A percentile compares a stretch with the other conserved stretches of the same genome.
phyloP scores from a whole-genome alignment of 345 rosid species.

The Eutrema japonicum region DNA sequence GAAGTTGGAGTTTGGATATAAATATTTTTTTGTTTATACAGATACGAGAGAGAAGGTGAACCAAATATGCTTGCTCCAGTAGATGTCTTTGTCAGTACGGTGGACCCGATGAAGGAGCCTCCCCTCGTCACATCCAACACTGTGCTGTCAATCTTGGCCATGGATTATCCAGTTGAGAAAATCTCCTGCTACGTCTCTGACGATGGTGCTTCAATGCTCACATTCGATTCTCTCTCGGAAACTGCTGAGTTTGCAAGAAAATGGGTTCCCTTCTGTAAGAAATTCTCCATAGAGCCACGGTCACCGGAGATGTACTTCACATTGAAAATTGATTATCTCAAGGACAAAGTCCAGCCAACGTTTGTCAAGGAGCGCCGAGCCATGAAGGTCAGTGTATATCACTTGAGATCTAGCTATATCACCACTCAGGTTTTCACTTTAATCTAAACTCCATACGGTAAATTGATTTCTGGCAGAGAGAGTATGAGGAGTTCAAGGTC shows the following conservation, averaged over 20 bases:
- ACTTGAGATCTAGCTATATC: background rate
- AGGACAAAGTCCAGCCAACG: slow-evolving; percentile 96
- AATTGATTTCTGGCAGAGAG: slow-evolving; percentile 62
- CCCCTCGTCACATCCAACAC: slow-evolving; percentile 96
- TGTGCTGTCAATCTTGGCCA: slow-evolving; percentile 82
- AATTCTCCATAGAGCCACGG: slow-evolving; percentile 67
- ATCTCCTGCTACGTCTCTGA: slow-evolving; percentile 93
- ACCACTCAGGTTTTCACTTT: slow-evolving; percentile 12
- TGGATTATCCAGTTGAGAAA: slow-evolving; percentile 96
- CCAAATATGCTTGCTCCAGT: slow-evolving; percentile 81
- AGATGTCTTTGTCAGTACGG: slow-evolving; percentile 94
- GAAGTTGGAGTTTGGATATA: slow-evolving; percentile 14
- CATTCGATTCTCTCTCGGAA: slow-evolving; percentile 84
- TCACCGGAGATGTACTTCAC: slow-evolving; percentile 82
- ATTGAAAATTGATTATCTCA: slow-evolving; percentile 83
- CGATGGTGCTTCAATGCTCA: slow-evolving; percentile 97
- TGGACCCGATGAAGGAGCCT: slow-evolving; percentile 99
- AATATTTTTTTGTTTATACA: slow-evolving; percentile 33
- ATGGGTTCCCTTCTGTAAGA: slow-evolving; percentile 95
- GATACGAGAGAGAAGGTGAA: slow-evolving; percentile 91
- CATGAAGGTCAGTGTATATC: slow-evolving; percentile 71
- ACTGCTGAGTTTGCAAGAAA: slow-evolving; percentile 80
- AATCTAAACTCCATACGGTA: slow-evolving; percentile 7
- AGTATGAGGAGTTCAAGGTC: slow-evolving; percentile 95
- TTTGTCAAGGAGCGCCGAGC: slow-evolving; percentile 95